Evolutionary conservation across 495 filamentous ascomycete genomes (phyloP).

Genomic region (Halenospora varia): DNA sequence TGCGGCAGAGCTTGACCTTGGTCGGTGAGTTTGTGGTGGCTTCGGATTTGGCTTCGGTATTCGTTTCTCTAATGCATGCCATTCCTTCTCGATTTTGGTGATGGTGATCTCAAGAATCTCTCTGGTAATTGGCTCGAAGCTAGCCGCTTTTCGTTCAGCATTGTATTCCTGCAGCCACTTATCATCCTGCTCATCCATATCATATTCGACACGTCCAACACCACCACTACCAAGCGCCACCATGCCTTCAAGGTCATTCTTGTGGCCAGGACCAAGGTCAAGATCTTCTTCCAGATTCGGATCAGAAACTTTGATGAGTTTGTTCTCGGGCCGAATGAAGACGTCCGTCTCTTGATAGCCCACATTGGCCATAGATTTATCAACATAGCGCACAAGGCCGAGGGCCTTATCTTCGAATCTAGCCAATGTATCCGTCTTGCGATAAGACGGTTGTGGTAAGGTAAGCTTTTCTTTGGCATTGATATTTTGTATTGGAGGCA

Average conservation of each 20-base stretch:
- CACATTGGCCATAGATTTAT: constrained; percentile 87
- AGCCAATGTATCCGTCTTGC: constrained; percentile 49
- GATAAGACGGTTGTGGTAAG: constrained; percentile 53
- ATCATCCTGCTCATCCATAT: constrained; percentile 99
- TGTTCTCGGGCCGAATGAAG: constrained; percentile 71
- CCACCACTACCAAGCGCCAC: constrained; percentile 32
- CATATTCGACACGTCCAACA: constrained; percentile 88
- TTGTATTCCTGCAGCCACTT: constrained; percentile 92
- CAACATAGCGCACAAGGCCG: constrained; percentile 60
- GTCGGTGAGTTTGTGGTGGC: constrained; percentile 86
- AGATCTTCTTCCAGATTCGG: constrained; percentile 78
- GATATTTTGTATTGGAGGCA: constrained; percentile 47
- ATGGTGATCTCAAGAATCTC: constrained; percentile 96
- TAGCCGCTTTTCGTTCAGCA: constrained; percentile 61
- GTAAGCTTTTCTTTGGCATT: constrained; percentile 57
- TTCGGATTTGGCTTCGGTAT: constrained; percentile 96
- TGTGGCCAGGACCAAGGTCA: constrained; percentile 56
- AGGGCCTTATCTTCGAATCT: constrained; percentile 53
- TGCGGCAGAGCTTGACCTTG: constrained; percentile 85
- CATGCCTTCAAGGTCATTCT: constrained; percentile 58
- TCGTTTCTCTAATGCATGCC: constrained; percentile 91
- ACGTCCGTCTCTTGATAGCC: constrained; percentile 94
- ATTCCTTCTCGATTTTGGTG: constrained; percentile 98
- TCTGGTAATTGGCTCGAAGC: constrained; percentile 77
- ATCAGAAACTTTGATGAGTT: constrained; percentile 72